Percentiles rank a stretch among this genome's conserved stretches.
Conservation (phyloP, 2,329 filamentous ascomycete species). For the Aspergillus ruber region DNA sequence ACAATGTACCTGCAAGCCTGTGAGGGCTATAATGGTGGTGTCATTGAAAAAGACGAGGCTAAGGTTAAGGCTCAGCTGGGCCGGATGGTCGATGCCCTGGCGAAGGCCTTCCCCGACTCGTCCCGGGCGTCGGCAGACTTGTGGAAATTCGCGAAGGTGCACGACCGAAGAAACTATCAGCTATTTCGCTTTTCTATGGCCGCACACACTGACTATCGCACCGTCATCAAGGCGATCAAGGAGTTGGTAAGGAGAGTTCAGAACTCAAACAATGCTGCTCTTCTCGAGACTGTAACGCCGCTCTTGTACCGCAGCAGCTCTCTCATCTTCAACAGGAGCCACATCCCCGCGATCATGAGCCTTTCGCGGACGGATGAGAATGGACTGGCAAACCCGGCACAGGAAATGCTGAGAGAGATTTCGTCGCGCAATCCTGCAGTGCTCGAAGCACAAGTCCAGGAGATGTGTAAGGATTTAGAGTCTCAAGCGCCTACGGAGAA, state of each 20-base stretch:
- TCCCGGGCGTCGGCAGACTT: slow-evolving; percentile 67
- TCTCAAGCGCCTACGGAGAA: slow-evolving; percentile 68
- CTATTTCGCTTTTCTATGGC: slow-evolving; percentile 80
- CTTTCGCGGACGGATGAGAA: slow-evolving; percentile 78
- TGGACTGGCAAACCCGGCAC: slow-evolving; percentile 69
- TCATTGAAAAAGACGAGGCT: slow-evolving; percentile 62
- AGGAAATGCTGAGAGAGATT: slow-evolving; percentile 86
- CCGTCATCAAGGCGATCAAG: slow-evolving; percentile 80
- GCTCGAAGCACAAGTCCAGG: slow-evolving; percentile 86
- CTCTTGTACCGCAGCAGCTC: slow-evolving; percentile 77
- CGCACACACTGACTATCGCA: slow-evolving; percentile 84
- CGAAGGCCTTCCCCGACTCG: slow-evolving; percentile 69
- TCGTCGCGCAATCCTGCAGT: slow-evolving; percentile 83
- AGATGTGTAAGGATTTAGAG: slow-evolving; percentile 80
- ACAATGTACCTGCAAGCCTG: slow-evolving; percentile 74
- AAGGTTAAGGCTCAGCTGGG: slow-evolving; percentile 64
- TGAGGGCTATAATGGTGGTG: slow-evolving; percentile 82
- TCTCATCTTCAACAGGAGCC: slow-evolving; percentile 88
- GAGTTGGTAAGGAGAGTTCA: slow-evolving; percentile 80
- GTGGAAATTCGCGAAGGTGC: slow-evolving; percentile 81
- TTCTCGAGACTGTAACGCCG: slow-evolving; percentile 74
- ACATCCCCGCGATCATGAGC: slow-evolving; percentile 83
- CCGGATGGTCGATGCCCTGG: slow-evolving; percentile 65
- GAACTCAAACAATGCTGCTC: slow-evolving; percentile 52
- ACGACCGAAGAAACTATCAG: slow-evolving; percentile 85